Percentiles rank a stretch among this genome's conserved stretches.
phyloP scores from a whole-genome alignment of 2,329 filamentous ascomycete genomes.

The Coniochaeta prunicola region DNA sequence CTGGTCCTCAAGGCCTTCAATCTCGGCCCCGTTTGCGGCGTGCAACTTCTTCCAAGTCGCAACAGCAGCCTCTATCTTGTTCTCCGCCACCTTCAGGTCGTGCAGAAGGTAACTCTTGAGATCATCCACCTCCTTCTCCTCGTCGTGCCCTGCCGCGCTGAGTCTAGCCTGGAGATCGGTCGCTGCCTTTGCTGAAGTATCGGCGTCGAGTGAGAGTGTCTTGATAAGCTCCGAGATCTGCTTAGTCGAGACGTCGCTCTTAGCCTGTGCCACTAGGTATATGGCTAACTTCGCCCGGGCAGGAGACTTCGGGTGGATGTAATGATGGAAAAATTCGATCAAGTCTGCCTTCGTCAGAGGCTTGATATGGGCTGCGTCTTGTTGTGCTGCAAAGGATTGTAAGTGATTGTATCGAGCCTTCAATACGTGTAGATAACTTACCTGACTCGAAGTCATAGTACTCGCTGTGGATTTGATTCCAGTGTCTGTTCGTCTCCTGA shows the following conservation, averaged over 20 bases:
- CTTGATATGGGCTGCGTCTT: slow-evolving; percentile 70
- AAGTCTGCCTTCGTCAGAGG: slow-evolving; percentile 73
- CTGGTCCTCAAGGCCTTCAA: slow-evolving; percentile 14
- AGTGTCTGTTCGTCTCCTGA: slow-evolving; percentile 76
- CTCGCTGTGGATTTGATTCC: slow-evolving; percentile 78
- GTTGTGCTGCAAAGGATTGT: slow-evolving; percentile 45
- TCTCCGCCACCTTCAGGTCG: slow-evolving; percentile 38
- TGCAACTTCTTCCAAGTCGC: slow-evolving; percentile 27
- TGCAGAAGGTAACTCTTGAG: slow-evolving; percentile 43
- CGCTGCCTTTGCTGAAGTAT: slow-evolving; percentile 22
- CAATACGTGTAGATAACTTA: slow-evolving; percentile 33
- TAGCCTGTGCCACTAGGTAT: slow-evolving; percentile 70
- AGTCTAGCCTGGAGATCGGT: slow-evolving; percentile 26
- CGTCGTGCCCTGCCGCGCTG: slow-evolving; percentile 30
- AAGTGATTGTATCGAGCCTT: neutral
- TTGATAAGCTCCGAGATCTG: slow-evolving; percentile 34
- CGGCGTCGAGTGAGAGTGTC: slow-evolving; percentile 23
- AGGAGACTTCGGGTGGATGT: slow-evolving; percentile 67
- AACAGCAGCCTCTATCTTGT: slow-evolving; percentile 37
- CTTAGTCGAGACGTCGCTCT: slow-evolving; percentile 33
- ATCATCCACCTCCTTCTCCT: slow-evolving; percentile 39
- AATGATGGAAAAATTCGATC: slow-evolving; percentile 67
- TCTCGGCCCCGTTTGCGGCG: slow-evolving; percentile 19
- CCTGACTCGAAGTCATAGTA: slow-evolving; percentile 85
- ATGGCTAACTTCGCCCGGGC: slow-evolving; percentile 76